Evolutionary conservation across 1,139 yeast genomes (phyloP).

Genomic region (Nakaseomyces glabratus): DNA sequence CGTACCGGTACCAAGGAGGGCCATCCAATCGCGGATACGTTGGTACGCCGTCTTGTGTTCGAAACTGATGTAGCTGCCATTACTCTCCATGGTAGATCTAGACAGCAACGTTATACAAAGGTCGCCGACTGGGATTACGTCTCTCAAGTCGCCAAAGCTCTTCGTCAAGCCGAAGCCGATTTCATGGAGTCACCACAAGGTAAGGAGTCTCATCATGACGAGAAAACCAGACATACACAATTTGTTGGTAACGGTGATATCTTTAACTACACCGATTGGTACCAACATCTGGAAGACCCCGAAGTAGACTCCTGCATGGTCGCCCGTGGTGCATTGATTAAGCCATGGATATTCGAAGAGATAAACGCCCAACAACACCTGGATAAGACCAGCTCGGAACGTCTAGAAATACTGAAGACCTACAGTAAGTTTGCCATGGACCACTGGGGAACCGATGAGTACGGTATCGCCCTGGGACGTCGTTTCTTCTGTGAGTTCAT

Average conservation of each 20-base stretch:
- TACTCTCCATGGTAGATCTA: conserved; percentile 90
- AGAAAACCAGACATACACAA: conserved; percentile 40
- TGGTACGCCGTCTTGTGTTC: conserved; percentile 59
- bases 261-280: conserved; percentile 82
- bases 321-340: conserved; percentile 94
- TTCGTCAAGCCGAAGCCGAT: conserved; percentile 45
- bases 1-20: conserved; percentile 85
- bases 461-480: conserved; percentile 81
- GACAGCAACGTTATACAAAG: conserved; percentile 88
- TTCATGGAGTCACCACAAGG: conserved; percentile 44
- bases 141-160: conserved; percentile 58
- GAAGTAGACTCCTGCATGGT: conserved; percentile 93
- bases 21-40: conserved; percentile 73
- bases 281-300: conserved; percentile 52
- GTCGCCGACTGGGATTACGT: conserved; percentile 93
- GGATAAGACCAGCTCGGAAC: conserved; percentile 83
- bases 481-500: conserved; percentile 90
- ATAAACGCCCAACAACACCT: conserved; percentile 79
- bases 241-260: conserved; percentile 93
- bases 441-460: conserved; percentile 98
- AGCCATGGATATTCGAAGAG: conserved; percentile 99
- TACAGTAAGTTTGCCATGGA: conserved; percentile 77
- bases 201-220: conserved; percentile 34
- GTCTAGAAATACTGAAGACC: conserved; percentile 62
- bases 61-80: conserved; percentile 86